Evolutionary conservation across 768 basidiomycete species (phyloP), one percentile per base, ranked within the genome.

Genomic region (Pleurotus salmoneostramineus): DNA sequence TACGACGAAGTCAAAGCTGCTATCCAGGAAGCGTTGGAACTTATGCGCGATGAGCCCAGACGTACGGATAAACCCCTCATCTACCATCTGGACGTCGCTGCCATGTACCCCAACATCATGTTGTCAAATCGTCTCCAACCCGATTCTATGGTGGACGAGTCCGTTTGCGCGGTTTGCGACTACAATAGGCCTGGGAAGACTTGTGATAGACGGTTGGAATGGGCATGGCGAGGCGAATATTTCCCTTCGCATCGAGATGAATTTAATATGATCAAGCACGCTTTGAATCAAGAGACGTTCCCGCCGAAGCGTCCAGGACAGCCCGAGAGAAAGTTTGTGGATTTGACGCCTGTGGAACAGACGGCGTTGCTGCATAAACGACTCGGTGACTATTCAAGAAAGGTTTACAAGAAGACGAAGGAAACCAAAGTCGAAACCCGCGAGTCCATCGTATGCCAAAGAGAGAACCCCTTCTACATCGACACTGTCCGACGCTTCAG

Each of bases 51-150:
- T 73, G 85, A 89, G 59, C 96, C 97, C 0, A 82, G 86, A 56
- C 91, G 96, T 11, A 77, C 79, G 44, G 95, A 98, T 75, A 91
- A 87, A 10, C 97, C 97, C 0, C 84, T 98, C 61, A 98, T 99
- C 67, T 99, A 99, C 73, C 97, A 99, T 71, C 74, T 98, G 66
- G 97, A 99, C 66, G 97, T 99, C 61, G 97, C 97, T 2, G 97
- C 97, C 61, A 99, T 99, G 97, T 98, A 99, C 70, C 97, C 97
- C 57, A 99, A 98, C 72, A 98, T 99, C 83, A 99, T 99, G 97
- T 88, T 99, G 78, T 98, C 95, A 14, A 99, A 99, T 69, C 92
- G 97, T 35, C 81, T 99, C 2, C 97, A 99, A 64, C 97, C 97
- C 2, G 97, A 99, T 72, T 97, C 97, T 1, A 91, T 98, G 76